Base-by-base conservation (phyloP, 2,329 filamentous ascomycete genomes). In the Dactylellina leptospora region DNA sequence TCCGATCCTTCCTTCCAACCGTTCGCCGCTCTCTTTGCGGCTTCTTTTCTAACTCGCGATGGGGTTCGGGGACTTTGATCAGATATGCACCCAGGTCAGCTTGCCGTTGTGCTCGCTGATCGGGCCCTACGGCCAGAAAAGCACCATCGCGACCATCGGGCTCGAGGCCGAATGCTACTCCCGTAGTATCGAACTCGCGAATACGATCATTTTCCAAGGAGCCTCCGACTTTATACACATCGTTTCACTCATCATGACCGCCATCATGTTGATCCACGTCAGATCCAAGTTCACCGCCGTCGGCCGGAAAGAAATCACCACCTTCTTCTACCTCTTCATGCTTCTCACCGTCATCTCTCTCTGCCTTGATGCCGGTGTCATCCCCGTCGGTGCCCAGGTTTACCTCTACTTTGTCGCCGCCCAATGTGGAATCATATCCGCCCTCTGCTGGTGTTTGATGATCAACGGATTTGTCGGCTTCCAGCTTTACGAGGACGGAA, bases 391-490 rank as follows among this genome's bases (percentile, higher is more conserved):
- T 63, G 92, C 89, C 55, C 84, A 82, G 1, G 86, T 91, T 0
- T 97, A 93, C 77, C 90, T 93, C 0, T 99, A 96, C 83, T 97
- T 99, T 78, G 90, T 91, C 75, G 90, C 92, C 9, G 86, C 90
- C 4, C 95, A 99, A 78, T 89, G 89, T 74, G 95, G 93, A 11
- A 83, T 99, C 58, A 84, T 88, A 20, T 96, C 92, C 33, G 91
- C 95, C 0, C 85, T 96, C 25, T 89, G 95, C 79, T 93, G 92
- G 23, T 96, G 90, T 79, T 84, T 99, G 62, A 83, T 97, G 77
- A 93, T 99, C 83, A 97, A 97, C 80, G 95, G 95, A 44, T 99
- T 99, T 78, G 93, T 99, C 59, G 95, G 95, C 30, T 99, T 99
- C 81, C 95, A 97, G 81, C 84, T 99, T 10, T 99, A 99, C 80